Base-by-base conservation (phyloP, 192 early-diverging fungal species). In the Coemansia sp. region DNA sequence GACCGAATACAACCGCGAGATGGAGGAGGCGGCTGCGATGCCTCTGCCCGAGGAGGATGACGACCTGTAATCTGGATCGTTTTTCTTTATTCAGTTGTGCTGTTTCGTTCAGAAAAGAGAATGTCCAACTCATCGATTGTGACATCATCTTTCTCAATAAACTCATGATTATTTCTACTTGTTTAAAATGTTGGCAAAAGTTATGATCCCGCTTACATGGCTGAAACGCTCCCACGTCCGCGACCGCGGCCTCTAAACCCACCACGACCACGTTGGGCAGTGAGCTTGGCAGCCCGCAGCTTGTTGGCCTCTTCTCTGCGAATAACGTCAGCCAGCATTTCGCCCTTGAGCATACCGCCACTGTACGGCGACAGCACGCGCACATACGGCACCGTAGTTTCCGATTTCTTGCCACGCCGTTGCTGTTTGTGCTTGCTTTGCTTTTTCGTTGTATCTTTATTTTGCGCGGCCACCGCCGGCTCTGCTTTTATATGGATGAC, bases 1-100 rank as follows among this genome's bases (percentile, higher is more conserved):
- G 71, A 61, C 84, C 57, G 83, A 90, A 79, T 95, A 95, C 85
- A 85, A 88, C 70, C 52, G 80, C 43, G 94, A 96, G 82, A 83
- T 98, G 64, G 70, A 76, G 15, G 86, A 60, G 17, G 97, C 93
- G 43, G 91, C 91, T 60, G 81, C 82, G 52, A 83, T 86, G 76
- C 94, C 97, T 65, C 92, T 98, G 79, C 97, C 97, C 56, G 91
- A 84, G 50, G 85, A 85, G 60, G 89, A 86, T 45, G 89, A 91
- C 52, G 89, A 89, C 55, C 84, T 82, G 37, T 78, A 81, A 79
- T 51, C 62, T 24, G 49, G 47, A 27, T 61, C 4, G 9, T 25
- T 37, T 48, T 45, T 39, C 24, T 60, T 25, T 45, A 43, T 29
- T 62, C 45, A 29, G 35, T 24, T 21, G 17, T 62, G 43, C 49